Percentiles rank a stretch among this genome's conserved stretches.
These are phyloP conservation scores for Nicotiana benthamiana DNA, from an alignment of 257 asterid genomes.

Conservation along the genomic window DNA sequence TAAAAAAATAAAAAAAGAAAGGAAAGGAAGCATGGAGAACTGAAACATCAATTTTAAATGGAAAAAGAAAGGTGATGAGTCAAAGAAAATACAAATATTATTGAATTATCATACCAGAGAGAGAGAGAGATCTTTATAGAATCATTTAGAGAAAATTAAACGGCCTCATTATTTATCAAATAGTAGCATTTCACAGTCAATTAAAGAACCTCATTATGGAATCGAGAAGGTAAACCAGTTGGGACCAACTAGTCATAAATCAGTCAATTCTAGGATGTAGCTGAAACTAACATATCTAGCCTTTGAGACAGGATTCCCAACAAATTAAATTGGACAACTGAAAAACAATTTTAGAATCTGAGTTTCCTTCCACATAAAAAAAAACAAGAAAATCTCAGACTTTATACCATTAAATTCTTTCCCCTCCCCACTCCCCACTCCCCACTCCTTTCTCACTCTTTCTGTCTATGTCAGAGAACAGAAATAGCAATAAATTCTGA, in stretches of 20 bases:
- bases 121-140: neutral
- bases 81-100: neutral
- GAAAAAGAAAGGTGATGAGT: neutral
- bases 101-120: neutral
- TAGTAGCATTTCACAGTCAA: neutral
- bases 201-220: neutral
- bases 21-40: neutral
- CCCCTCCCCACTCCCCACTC: neutral
- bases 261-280: conserved; percentile 1
- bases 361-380: neutral
- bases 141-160: neutral
- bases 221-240: neutral
- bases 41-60: neutral
- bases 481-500: neutral
- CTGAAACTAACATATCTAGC: neutral
- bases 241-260: neutral
- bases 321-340: conserved; percentile 1
- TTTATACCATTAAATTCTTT: neutral
- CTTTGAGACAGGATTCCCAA: conserved; percentile 4
- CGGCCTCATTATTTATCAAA: neutral
- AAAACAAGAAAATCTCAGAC: neutral
- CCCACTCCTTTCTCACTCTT: neutral
- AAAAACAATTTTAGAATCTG: neutral
- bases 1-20: neutral
- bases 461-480: neutral